Conservation (phyloP, 225 moss, liverwort and hornwort species). For the Anthoceros angustus region DNA sequence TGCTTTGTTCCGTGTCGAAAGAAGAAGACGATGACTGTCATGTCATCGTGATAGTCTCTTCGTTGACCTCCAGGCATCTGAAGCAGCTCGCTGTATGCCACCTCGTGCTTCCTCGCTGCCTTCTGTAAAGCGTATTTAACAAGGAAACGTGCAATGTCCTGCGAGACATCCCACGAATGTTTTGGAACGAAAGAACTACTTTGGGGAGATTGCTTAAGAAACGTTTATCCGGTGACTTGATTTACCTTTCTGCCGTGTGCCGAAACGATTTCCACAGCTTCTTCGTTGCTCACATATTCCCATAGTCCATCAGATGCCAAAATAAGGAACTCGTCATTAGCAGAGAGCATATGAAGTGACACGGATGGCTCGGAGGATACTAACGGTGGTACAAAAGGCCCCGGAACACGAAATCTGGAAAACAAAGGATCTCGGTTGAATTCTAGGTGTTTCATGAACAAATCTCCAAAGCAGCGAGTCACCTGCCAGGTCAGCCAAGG, state of each 20-base stretch:
- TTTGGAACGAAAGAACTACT: not conserved
- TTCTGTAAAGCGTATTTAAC: slow-evolving; percentile 21
- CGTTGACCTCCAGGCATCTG: slow-evolving; percentile 28
- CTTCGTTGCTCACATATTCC: slow-evolving; percentile 25
- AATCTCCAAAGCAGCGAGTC: slow-evolving; percentile 24
- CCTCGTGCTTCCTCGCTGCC: slow-evolving; percentile 24
- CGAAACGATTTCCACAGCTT: slow-evolving; percentile 22
- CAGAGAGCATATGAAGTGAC: slow-evolving; percentile 13
- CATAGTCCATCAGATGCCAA: slow-evolving; percentile 29
- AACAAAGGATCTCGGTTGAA: slow-evolving; percentile 29
- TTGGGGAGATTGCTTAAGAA: not conserved
- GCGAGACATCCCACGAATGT: not conserved
- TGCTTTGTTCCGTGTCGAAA: slow-evolving; percentile 18
- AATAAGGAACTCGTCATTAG: slow-evolving; percentile 26
- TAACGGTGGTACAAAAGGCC: slow-evolving; percentile 27
- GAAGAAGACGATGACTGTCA: slow-evolving; percentile 34
- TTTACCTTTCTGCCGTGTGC: slow-evolving; percentile 17
- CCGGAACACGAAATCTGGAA: slow-evolving; percentile 28
- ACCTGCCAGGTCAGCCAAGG: slow-evolving; percentile 13
- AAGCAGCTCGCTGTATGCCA: slow-evolving; percentile 20
- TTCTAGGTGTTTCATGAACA: slow-evolving; percentile 29
- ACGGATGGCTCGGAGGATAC: slow-evolving; percentile 29
- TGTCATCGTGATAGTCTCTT: slow-evolving; percentile 26
- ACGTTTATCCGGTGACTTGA: not conserved
- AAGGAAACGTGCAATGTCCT: slow-evolving; percentile 25